A percentile compares a stretch with the other conserved stretches of the same genome.
These are phyloP conservation scores for Pisolithus tinctorius DNA, from an alignment of 768 basidiomycete species.

Conservation along the genomic window DNA sequence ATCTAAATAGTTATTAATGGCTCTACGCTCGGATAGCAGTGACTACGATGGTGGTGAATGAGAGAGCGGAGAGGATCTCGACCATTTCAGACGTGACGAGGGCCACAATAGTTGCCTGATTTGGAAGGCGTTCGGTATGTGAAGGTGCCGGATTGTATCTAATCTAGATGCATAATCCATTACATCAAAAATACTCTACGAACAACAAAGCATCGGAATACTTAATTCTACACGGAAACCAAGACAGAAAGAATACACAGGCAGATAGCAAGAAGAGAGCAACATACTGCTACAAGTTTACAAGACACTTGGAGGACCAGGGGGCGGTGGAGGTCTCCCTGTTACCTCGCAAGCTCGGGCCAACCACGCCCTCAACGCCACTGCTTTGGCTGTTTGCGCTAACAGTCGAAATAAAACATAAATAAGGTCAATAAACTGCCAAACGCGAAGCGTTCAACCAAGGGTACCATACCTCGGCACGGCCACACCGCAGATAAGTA, in stretches of 20 bases:
- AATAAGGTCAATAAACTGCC: neutral
- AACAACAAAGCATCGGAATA: no score
- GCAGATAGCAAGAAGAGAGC: neutral
- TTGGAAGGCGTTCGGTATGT: no score
- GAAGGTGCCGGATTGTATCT: no score
- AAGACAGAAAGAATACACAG: neutral
- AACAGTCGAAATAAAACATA: neutral
- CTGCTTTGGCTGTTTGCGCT: slow-evolving; percentile 51
- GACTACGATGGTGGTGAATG: no score
- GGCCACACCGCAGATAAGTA: slow-evolving; percentile 62
- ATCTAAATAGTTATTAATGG: no score
- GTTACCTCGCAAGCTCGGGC: slow-evolving; percentile 40
- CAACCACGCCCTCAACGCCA: slow-evolving; percentile 40
- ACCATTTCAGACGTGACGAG: no score
- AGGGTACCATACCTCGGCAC: slow-evolving; percentile 41
- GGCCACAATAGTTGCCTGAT: no score
- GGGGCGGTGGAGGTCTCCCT: slow-evolving; percentile 39
- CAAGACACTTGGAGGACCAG: slow-evolving; percentile 10
- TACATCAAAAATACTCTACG: no score
- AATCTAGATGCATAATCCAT: no score
- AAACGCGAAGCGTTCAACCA: neutral
- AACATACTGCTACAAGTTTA: neutral
- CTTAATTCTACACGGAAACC: neutral
- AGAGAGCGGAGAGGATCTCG: no score
- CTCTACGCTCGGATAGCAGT: no score